A percentile compares a stretch with the other conserved stretches of the same genome.
phyloP scores from a whole-genome alignment of 2,329 filamentous ascomycete species.

The Arthroderma uncinatum region DNA sequence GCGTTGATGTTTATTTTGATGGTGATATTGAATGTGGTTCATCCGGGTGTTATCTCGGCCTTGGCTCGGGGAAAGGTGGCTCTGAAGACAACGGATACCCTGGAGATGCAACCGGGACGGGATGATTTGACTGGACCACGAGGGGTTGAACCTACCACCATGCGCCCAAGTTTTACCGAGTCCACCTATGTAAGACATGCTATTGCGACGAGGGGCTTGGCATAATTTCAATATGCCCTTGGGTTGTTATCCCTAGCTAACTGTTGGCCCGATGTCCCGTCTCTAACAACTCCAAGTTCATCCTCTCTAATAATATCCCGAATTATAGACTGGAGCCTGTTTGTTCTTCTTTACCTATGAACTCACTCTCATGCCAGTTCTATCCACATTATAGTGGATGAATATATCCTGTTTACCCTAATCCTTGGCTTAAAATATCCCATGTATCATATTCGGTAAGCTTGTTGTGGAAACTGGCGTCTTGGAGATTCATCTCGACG shows the following conservation, averaged over 20 bases:
- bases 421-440: too few relatives aligned
- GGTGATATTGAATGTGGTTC: slow-evolving; percentile 14
- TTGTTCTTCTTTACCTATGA: too few relatives aligned
- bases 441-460: too few relatives aligned
- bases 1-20: slow-evolving; percentile 22
- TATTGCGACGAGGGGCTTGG: slow-evolving; percentile 12
- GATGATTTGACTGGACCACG: neutral
- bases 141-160: neutral
- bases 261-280: too few relatives aligned
- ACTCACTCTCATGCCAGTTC: too few relatives aligned
- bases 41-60: slow-evolving; percentile 11
- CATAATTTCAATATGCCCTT: neutral
- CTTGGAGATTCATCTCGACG: too few relatives aligned
- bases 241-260: neutral
- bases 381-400: too few relatives aligned
- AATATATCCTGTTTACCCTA: too few relatives aligned
- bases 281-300: too few relatives aligned
- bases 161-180: slow-evolving; percentile 6
- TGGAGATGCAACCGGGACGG: slow-evolving; percentile 5
- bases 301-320: too few relatives aligned
- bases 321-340: too few relatives aligned
- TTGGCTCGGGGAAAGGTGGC: neutral
- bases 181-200: slow-evolving; percentile 13
- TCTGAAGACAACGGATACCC: neutral
- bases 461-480: too few relatives aligned